Evolutionary conservation across 176 grass and related monocot species (phyloP).

Genomic region (Carex parvula): DNA sequence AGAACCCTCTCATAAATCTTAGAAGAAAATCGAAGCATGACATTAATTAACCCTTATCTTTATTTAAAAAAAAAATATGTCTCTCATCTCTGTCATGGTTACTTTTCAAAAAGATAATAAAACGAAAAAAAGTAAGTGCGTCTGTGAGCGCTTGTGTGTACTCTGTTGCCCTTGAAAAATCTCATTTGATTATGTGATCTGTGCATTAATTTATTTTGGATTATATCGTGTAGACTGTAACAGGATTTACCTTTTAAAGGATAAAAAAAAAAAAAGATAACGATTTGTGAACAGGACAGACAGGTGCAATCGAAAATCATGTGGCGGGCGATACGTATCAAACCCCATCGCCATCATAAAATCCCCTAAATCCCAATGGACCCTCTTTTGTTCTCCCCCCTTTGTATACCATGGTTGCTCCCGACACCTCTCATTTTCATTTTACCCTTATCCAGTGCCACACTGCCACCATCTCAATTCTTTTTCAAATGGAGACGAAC

Average conservation of each 20-base stretch:
- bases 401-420: neutral
- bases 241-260: neutral
- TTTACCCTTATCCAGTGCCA: neutral
- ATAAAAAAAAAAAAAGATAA: neutral
- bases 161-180: neutral
- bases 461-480: neutral
- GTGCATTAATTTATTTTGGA: neutral
- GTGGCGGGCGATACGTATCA: constrained; percentile 26
- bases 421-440: constrained; percentile 11
- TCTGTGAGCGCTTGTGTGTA: neutral
- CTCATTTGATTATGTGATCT: neutral
- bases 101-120: neutral
- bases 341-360: constrained; percentile 28
- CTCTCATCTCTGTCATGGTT: neutral
- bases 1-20: neutral
- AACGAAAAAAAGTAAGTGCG: neutral
- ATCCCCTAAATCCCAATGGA: constrained; percentile 36
- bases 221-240: neutral
- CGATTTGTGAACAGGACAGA: neutral
- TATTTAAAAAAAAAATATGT: neutral
- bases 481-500: neutral
- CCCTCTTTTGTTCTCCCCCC: neutral
- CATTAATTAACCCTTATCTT: neutral
- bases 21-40: constrained; percentile 8
- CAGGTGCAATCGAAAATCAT: constrained; percentile 9